A percentile compares a stretch with the other conserved stretches of the same genome.
Conservation (phyloP, 805 yeast genomes). For the Blastobotrys parvus region DNA sequence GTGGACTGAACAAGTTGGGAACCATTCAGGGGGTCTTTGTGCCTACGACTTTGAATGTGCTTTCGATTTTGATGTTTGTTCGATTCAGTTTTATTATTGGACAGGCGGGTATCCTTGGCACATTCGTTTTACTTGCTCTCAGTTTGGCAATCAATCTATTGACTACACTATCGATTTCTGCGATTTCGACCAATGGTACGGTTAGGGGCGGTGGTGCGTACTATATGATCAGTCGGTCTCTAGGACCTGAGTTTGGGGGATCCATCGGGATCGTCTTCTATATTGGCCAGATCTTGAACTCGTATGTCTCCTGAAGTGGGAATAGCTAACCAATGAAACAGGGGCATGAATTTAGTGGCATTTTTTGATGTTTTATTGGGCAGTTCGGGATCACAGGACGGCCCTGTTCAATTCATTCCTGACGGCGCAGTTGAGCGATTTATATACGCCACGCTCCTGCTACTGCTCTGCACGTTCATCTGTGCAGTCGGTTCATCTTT, state of each 20-base stretch:
- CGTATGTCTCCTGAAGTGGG: conserved; percentile 16
- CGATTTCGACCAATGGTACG: conserved; percentile 95
- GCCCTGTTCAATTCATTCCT: conserved; percentile 52
- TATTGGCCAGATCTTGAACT: conserved; percentile 85
- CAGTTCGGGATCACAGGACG: conserved; percentile 59
- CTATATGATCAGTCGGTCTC: conserved; percentile 88
- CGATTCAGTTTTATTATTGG: conserved; percentile 94
- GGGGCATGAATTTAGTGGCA: conserved; percentile 92
- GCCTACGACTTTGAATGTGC: conserved; percentile 87
- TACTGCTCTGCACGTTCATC: conserved; percentile 16
- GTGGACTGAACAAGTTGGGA: conserved; percentile 43
- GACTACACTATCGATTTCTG: conserved; percentile 85
- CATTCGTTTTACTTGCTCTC: conserved; percentile 54
- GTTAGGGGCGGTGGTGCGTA: conserved; percentile 98
- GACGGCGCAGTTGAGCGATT: conserved; percentile 62
- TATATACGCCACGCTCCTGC: conserved; percentile 58
- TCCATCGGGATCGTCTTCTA: conserved; percentile 92
- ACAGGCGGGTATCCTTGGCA: conserved; percentile 83
- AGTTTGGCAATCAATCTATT: conserved; percentile 75
- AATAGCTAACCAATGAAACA: conserved; percentile 13
- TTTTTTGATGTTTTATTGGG: conserved; percentile 81
- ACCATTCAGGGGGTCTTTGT: conserved; percentile 87
- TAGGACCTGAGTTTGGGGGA: conserved; percentile 98
- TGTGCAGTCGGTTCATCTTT: conserved; percentile 19
- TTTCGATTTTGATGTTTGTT: conserved; percentile 89